These are phyloP conservation scores for Dissophora ornata DNA, from an alignment of 192 early-diverging fungal genomes.

Conservation along the genomic window DNA sequence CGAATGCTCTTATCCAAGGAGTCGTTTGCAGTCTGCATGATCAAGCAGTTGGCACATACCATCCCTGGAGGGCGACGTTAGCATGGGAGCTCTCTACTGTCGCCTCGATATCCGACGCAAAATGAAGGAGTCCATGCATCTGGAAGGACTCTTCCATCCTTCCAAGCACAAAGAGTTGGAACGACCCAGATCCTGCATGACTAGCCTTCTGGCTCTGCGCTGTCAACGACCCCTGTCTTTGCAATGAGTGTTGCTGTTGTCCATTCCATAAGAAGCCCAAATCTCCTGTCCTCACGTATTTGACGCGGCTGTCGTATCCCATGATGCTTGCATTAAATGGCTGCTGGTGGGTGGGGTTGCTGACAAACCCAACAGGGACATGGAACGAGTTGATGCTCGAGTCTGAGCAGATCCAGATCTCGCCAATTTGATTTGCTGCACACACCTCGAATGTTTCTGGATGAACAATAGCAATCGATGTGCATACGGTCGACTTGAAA, in stretches of 20 bases:
- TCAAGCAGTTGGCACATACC: conserved; percentile 19
- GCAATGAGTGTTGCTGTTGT: conserved; percentile 41
- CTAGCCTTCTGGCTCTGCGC: conserved; percentile 3
- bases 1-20: too few species aligned
- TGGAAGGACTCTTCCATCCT: conserved; percentile 74
- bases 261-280: conserved; percentile 85
- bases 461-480: conserved; percentile 89
- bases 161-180: conserved; percentile 80
- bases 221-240: conserved; percentile 1
- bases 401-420: conserved; percentile 87
- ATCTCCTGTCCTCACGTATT: conserved; percentile 84
- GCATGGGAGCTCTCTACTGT: conserved; percentile 70
- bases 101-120: conserved; percentile 79
- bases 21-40: too few species aligned
- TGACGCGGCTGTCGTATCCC: conserved; percentile 64
- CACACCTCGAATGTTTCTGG: conserved; percentile 76
- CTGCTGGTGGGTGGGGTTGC: conserved; percentile 21
- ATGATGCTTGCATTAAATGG: conserved; percentile 63
- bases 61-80: conserved; percentile 44
- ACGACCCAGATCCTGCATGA: conserved; percentile 45
- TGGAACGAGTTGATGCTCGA: conserved; percentile 59
- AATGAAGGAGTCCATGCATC: conserved; percentile 75
- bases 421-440: conserved; percentile 76
- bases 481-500: conserved; percentile 42
- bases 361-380: conserved; percentile 20